Evolutionary conservation across 768 basidiomycete species (phyloP), one percentile per base, ranked within the genome.

Genomic region (Trametes elegans): DNA sequence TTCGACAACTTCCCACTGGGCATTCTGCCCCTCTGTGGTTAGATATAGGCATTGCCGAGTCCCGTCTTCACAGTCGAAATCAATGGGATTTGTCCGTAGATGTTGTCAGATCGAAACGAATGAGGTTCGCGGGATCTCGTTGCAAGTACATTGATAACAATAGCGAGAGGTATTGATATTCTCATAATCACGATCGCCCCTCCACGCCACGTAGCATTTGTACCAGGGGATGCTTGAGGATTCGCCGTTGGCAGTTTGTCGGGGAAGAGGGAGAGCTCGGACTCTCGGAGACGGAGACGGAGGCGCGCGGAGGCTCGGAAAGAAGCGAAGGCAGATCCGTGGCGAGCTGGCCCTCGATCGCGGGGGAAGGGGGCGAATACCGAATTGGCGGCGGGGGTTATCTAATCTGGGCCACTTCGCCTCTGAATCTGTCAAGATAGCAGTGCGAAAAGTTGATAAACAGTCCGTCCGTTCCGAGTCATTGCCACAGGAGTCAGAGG

Each of bases 401-500:
- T 59, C 57, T 59, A 54, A 59, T 59, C 57, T 59, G 26, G 36
- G 32, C 42, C 32, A 8, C 34, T 5, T 40, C 36, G n/a, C 10
- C 41, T n/a, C n/a, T n/a, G n/a, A n/a, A n/a, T n/a, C n/a, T 40
- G 42, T n/a, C 39, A 29, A 24, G 40, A 8, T 23, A 29, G 26
- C 31, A 40, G 47, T 34, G n/a, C 36, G 39, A 36, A 42, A 44
- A 46, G 38, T 44, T 55, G 58, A 59, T 52, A 55, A 54, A 55
- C 54, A 19, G 42, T 23, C 21, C 8, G 35, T 24, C 42, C 36
- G 53, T 48, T 51, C 58, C 58, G 58, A 59, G 58, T 55, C 54
- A 55, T 55, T 55, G 27, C 46, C 36, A 38, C 49, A 24, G 35
- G 38, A 9, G 36, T 31, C 29, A 31, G n/a, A n/a, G n/a, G n/a